Percentiles rank a stretch among this genome's conserved stretches.
Conservation (phyloP, 78 protist genomes). For the Dictyostelium intermedium region DNA sequence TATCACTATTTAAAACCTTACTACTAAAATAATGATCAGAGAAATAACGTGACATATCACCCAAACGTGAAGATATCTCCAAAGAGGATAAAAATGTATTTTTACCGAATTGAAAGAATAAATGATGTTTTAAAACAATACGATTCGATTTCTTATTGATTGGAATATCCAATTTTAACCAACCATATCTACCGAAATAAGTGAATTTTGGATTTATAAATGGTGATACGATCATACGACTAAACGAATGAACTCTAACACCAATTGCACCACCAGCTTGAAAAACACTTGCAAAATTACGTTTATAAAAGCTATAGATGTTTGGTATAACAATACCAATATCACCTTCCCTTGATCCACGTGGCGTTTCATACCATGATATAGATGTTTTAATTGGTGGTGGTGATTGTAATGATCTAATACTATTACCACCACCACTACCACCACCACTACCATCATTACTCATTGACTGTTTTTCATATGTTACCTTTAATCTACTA, state of each 20-base stretch:
- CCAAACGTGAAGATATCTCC: slow-evolving; percentile 4
- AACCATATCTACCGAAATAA: slow-evolving; percentile 44
- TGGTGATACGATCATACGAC: slow-evolving; percentile 25
- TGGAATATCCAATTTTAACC: slow-evolving; percentile 28
- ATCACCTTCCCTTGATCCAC: slow-evolving; percentile 31
- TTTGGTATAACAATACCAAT: slow-evolving; percentile 10
- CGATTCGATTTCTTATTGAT: slow-evolving; percentile 9
- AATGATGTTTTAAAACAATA: slow-evolving; percentile 27
- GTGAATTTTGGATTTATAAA: slow-evolving; percentile 45
- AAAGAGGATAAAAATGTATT: slow-evolving; percentile 38
- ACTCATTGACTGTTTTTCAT: background rate
- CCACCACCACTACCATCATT: background rate
- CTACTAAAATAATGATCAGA: background rate
- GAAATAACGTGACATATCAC: background rate
- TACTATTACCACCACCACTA: background rate
- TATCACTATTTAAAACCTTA: background rate
- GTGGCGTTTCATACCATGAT: slow-evolving; percentile 21
- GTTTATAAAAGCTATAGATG: slow-evolving; percentile 31
- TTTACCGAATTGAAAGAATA: slow-evolving; percentile 24
- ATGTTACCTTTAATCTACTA: slow-evolving; percentile 12
- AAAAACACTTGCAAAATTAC: background rate
- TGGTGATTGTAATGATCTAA: background rate
- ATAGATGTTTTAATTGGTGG: slow-evolving; percentile 3
- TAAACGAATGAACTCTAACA: background rate
- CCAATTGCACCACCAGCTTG: slow-evolving; percentile 34